Evolutionary conservation across 164 flowering plant genomes (phyloP).

Genomic region (Chimonanthus praecox): DNA sequence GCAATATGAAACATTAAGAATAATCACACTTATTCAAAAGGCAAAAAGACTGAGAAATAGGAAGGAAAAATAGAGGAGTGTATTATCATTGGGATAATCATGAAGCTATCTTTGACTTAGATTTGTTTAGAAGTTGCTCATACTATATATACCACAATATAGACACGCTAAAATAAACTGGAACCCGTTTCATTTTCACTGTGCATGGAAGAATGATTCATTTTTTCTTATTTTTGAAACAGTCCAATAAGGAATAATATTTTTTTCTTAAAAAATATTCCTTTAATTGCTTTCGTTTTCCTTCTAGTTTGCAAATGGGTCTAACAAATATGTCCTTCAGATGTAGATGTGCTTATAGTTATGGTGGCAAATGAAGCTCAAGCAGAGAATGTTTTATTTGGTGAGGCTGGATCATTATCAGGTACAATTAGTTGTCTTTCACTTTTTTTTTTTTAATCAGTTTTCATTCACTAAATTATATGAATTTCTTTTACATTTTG

Average conservation of each 20-base stretch:
- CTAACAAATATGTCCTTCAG: constrained; percentile 32
- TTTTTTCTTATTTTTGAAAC: too few relatives aligned
- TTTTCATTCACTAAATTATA: background rate
- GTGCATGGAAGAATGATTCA: too few relatives aligned
- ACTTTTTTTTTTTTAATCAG: background rate
- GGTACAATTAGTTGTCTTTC: constrained; percentile 35
- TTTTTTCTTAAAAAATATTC: background rate
- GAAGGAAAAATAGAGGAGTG: too few relatives aligned
- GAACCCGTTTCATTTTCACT: too few relatives aligned
- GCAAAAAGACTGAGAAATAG: too few relatives aligned
- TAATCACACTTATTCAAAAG: too few relatives aligned
- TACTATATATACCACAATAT: too few relatives aligned
- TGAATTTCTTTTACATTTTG: background rate
- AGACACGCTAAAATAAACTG: too few relatives aligned
- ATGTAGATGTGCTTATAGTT: constrained; percentile 73
- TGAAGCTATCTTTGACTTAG: too few relatives aligned
- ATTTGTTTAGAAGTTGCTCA: too few relatives aligned
- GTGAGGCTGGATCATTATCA: constrained; percentile 69
- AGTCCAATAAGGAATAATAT: background rate
- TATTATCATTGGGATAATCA: too few relatives aligned
- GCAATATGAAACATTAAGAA: too few relatives aligned
- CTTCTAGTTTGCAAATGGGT: constrained; percentile 1
- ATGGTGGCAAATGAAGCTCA: constrained; percentile 98
- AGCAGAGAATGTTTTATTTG: constrained; percentile 83
- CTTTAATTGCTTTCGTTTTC: background rate